Conservation (phyloP, 768 basidiomycete species). For the Boletus edulis region DNA sequence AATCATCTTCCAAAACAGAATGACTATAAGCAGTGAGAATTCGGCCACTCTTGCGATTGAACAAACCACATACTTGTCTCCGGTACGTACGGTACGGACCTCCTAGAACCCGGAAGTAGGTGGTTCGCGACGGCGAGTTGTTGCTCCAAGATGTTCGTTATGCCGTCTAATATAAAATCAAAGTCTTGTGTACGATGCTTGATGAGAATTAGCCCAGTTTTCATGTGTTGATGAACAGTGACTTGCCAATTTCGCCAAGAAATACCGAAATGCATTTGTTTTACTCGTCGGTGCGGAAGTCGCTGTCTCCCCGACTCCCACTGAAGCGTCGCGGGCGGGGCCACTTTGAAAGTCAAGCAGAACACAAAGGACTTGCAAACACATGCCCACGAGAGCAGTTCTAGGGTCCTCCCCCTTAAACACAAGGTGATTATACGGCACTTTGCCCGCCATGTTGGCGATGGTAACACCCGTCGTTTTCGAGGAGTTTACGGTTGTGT, state of each 20-base stretch:
- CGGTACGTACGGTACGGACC: slow-evolving; percentile 75
- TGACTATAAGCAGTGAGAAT: slow-evolving; percentile 44
- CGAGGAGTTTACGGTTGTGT: slow-evolving; percentile 79
- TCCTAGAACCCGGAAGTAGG: slow-evolving; percentile 81
- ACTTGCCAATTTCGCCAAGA: slow-evolving; percentile 79
- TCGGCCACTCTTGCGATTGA: background rate
- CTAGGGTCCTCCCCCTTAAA: slow-evolving; percentile 86
- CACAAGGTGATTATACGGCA: slow-evolving; percentile 88
- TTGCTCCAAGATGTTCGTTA: slow-evolving; percentile 65
- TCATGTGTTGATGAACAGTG: background rate
- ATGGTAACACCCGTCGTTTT: slow-evolving; percentile 50
- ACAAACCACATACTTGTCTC: slow-evolving; percentile 65
- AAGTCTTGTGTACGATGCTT: slow-evolving; percentile 93
- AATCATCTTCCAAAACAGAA: slow-evolving; percentile 87
- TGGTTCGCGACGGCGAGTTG: slow-evolving; percentile 73
- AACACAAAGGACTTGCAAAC: slow-evolving; percentile 74
- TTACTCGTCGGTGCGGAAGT: slow-evolving; percentile 51
- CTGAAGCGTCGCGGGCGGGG: slow-evolving; percentile 53
- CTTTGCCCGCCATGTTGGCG: slow-evolving; percentile 68
- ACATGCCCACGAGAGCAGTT: slow-evolving; percentile 67
- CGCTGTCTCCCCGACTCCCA: slow-evolving; percentile 43
- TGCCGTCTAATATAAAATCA: slow-evolving; percentile 74
- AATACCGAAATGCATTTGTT: slow-evolving; percentile 90
- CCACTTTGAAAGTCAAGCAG: slow-evolving; percentile 82
- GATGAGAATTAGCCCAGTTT: slow-evolving; percentile 8